Conservation (phyloP, 202 grass and related monocot genomes). For the Schoenoplectus triqueter region DNA sequence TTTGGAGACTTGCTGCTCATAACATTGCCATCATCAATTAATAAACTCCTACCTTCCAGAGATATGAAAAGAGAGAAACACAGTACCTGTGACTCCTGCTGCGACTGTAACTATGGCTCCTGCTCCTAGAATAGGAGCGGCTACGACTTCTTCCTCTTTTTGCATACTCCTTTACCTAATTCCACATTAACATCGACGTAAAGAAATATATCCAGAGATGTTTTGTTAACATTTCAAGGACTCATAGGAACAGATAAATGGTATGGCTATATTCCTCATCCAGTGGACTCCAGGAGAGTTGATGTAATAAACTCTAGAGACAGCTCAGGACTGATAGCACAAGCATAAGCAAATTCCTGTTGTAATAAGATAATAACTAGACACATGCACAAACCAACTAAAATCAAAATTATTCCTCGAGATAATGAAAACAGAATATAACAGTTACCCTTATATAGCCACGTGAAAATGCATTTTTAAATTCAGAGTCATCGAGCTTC, state of each 20-base stretch:
- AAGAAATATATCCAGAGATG: constrained; percentile 4
- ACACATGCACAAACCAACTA: not conserved
- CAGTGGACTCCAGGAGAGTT: not conserved
- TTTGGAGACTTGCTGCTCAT: constrained; percentile 74
- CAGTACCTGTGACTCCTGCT: constrained; percentile 73
- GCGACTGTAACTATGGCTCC: constrained; percentile 65
- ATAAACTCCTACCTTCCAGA: not conserved
- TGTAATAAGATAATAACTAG: not conserved
- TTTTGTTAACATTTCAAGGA: not conserved
- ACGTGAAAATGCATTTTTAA: constrained; percentile 88
- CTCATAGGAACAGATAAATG: not conserved
- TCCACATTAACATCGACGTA: not conserved
- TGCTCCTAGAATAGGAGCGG: constrained; percentile 72
- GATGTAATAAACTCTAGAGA: not conserved
- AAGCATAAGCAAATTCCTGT: constrained; percentile 17
- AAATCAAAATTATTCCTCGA: constrained; percentile 18
- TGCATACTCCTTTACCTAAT: constrained; percentile 78
- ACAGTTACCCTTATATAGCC: constrained; percentile 78
- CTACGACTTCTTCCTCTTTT: constrained; percentile 56
- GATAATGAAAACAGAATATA: not conserved
- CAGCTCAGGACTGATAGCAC: not conserved
- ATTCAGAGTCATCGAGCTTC: constrained; percentile 96
- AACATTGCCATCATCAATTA: constrained; percentile 22
- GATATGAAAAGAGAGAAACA: constrained; percentile 15
- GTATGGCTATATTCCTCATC: not conserved